Conservation (phyloP, 129 eudicot species). For the Pseudognaphalium luteoalbum region DNA sequence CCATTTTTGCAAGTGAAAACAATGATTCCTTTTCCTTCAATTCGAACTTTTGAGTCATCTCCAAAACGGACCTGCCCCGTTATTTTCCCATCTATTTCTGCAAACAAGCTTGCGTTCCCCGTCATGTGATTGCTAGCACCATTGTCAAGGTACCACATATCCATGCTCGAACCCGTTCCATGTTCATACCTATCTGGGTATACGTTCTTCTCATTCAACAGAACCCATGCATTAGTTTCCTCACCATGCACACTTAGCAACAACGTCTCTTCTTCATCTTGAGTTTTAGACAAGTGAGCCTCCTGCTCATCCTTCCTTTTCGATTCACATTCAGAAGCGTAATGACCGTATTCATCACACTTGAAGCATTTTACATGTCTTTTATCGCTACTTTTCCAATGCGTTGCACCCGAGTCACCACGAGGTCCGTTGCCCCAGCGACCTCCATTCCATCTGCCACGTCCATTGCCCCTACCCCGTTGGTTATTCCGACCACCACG, state of each 20-base stretch:
- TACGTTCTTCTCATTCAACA: not conserved
- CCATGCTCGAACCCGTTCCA: not conserved
- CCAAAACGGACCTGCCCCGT: not conserved
- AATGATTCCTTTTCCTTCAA: not conserved
- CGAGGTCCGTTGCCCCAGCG: not conserved
- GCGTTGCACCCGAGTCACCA: not conserved
- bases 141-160: not conserved
- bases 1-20: not conserved
- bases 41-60: not conserved
- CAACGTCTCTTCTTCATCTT: not conserved
- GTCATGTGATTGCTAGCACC: constrained; percentile 1
- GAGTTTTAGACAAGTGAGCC: not conserved
- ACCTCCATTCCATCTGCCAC: not conserved
- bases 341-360: not conserved
- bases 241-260: not conserved
- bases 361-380: not conserved
- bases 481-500: too few relatives aligned
- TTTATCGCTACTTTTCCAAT: not conserved
- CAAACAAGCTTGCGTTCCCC: not conserved
- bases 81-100: not conserved
- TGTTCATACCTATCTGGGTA: too few relatives aligned
- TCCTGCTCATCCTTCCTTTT: not conserved
- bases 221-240: not conserved
- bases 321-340: not conserved
- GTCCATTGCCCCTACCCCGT: not conserved